Percentiles rank a stretch among this genome's conserved stretches.
Conservation (phyloP, 2,329 filamentous ascomycete species). For the Orbilia quercus region DNA sequence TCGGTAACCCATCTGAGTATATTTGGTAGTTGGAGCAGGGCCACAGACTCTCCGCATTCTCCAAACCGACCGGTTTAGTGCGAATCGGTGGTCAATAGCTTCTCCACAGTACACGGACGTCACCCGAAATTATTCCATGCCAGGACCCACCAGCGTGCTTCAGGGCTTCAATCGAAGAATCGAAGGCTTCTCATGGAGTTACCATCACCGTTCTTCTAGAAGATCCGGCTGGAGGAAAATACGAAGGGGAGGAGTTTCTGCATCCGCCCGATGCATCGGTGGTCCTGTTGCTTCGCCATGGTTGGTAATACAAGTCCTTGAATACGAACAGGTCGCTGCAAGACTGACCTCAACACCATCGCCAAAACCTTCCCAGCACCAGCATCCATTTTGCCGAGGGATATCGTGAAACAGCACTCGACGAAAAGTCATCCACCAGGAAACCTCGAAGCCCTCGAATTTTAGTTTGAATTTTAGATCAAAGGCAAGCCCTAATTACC, state of each 20-base stretch:
- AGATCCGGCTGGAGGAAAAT: slow-evolving; percentile 38
- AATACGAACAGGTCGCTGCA: slow-evolving; percentile 27
- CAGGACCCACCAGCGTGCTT: slow-evolving; percentile 17
- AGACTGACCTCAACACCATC: not conserved
- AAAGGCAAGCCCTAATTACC: no score
- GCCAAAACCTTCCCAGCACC: slow-evolving; percentile 29
- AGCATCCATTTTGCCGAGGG: slow-evolving; percentile 9
- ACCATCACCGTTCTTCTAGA: slow-evolving; percentile 39
- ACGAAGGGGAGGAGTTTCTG: slow-evolving; percentile 18
- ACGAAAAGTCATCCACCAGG: no score
- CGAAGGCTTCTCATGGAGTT: not conserved
- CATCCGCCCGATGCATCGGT: slow-evolving; percentile 5
- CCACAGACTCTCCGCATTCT: slow-evolving; percentile 41
- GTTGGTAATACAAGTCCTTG: slow-evolving; percentile 21
- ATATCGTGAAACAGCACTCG: slow-evolving; percentile 34
- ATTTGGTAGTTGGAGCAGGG: slow-evolving; percentile 17
- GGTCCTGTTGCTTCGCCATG: not conserved
- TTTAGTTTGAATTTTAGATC: no score
- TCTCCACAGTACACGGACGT: slow-evolving; percentile 23
- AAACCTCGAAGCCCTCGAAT: no score
- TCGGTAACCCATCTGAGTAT: no score
- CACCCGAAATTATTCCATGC: slow-evolving; percentile 5
- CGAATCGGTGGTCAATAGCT: not conserved
- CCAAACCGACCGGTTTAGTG: slow-evolving; percentile 11
- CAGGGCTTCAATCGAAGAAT: not conserved